These are phyloP conservation scores for Annona cherimola DNA, from an alignment of 164 flowering plant species.

Conservation along the genomic window DNA sequence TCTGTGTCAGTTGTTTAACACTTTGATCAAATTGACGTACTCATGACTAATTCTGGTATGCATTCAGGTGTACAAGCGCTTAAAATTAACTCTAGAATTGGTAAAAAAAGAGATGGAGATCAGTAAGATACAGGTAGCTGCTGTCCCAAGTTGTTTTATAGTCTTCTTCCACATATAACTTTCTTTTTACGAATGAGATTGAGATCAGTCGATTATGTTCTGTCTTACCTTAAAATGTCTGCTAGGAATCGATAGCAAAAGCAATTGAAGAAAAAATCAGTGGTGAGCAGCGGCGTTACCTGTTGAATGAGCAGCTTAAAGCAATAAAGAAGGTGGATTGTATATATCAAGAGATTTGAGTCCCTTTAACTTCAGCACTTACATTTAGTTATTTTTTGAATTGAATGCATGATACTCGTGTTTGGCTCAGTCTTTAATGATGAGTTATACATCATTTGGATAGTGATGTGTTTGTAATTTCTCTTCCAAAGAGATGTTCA, in stretches of 20 bases:
- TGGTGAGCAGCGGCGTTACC: constrained; percentile 90
- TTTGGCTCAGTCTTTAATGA: neutral
- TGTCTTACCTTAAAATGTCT: neutral
- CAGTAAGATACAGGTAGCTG: constrained; percentile 86
- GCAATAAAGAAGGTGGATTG: constrained; percentile 84
- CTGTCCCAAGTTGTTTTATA: constrained; percentile 2
- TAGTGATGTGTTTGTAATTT: neutral
- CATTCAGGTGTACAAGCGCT: constrained; percentile 74
- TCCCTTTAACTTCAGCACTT: neutral
- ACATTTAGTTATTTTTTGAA: neutral
- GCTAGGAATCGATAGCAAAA: constrained; percentile 92
- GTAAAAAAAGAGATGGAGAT: constrained; percentile 97
- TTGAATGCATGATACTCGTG: neutral
- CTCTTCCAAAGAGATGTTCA: neutral
- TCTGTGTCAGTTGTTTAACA: neutral
- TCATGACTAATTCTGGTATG: neutral
- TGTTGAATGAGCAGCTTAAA: constrained; percentile 95
- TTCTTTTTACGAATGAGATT: constrained; percentile 3
- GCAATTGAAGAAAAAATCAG: constrained; percentile 98
- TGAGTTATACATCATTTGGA: neutral
- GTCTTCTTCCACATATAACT: neutral
- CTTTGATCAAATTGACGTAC: neutral
- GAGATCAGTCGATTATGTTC: neutral
- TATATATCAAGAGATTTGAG: neutral
- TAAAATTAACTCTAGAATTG: constrained; percentile 75